These are phyloP conservation scores for Prunus salicina DNA, from an alignment of 306 rosid genomes.

Conservation along the genomic window DNA sequence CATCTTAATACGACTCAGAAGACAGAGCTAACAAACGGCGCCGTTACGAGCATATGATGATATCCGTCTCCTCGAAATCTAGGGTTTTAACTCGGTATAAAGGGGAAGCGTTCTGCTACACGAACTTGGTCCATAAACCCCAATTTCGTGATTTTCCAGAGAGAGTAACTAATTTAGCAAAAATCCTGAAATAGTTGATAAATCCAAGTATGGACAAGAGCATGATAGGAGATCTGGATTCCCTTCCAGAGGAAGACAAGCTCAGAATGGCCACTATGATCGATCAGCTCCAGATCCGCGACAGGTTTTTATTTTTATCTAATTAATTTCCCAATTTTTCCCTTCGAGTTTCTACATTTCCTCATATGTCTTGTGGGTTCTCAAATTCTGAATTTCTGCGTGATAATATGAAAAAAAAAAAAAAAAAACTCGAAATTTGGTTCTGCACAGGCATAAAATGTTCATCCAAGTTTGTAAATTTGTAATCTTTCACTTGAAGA, in stretches of 20 bases:
- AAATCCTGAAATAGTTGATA: background rate
- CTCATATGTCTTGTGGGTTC: background rate
- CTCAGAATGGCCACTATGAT: constrained; percentile 67
- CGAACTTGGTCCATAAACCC: constrained; percentile 4
- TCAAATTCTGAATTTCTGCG: background rate
- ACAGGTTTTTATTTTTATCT: constrained; percentile 36
- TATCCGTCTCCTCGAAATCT: background rate
- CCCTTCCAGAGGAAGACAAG: constrained; percentile 62
- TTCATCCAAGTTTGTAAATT: background rate
- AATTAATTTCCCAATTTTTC: background rate
- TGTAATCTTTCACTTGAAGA: background rate
- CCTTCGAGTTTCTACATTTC: background rate
- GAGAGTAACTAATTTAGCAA: background rate
- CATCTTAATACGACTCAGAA: background rate
- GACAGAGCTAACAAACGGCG: background rate
- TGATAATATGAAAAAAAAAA: background rate
- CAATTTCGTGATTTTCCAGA: background rate
- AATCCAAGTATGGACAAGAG: constrained; percentile 53
- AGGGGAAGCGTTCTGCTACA: background rate
- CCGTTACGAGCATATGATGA: background rate
- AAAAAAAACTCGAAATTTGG: background rate
- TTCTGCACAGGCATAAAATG: background rate
- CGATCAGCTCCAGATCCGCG: constrained; percentile 83
- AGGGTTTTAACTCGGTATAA: constrained; percentile 13
- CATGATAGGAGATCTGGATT: constrained; percentile 67